phyloP scores from a whole-genome alignment of 139 green algal species.

The Haematococcus lacustris region DNA sequence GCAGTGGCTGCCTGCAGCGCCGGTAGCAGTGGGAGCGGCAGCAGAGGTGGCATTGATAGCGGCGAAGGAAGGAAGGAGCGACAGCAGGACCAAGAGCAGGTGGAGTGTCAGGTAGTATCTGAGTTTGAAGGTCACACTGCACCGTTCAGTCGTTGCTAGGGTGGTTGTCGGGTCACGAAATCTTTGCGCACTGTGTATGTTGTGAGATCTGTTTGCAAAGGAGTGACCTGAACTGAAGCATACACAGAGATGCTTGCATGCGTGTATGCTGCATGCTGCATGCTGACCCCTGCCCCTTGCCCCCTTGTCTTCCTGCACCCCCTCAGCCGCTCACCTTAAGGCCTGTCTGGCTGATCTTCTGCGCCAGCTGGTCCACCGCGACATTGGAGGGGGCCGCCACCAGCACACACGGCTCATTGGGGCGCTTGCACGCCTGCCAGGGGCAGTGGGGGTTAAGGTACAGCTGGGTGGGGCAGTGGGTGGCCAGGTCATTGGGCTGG shows the following conservation, averaged over 20 bases:
- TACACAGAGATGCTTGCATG: too few species aligned
- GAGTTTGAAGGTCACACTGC: not conserved
- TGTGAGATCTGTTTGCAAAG: not conserved
- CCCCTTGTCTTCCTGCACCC: not conserved
- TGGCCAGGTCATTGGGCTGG: not conserved
- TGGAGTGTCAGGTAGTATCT: not conserved
- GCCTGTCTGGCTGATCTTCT: conserved; percentile 84
- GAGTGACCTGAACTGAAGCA: not conserved
- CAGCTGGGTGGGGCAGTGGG: not conserved
- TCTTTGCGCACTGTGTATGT: not conserved
- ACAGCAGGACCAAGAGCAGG: not conserved
- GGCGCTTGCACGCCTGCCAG: conserved; percentile 11
- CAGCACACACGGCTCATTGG: conserved; percentile 54
- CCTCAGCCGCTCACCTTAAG: conserved; percentile 25
- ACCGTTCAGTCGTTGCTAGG: not conserved
- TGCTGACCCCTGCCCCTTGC: too few species aligned
- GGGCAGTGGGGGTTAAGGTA: not conserved
- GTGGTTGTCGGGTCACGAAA: not conserved
- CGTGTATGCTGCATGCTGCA: not conserved
- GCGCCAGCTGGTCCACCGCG: conserved; percentile 94
- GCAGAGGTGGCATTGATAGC: not conserved
- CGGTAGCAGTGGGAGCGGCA: too few species aligned
- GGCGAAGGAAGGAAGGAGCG: not conserved
- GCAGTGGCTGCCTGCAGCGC: too few species aligned
- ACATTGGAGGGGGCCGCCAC: conserved; percentile 94